phyloP scores from a whole-genome alignment of 371 early-diverging fungal species.

The Saksenaea vasiformis region DNA sequence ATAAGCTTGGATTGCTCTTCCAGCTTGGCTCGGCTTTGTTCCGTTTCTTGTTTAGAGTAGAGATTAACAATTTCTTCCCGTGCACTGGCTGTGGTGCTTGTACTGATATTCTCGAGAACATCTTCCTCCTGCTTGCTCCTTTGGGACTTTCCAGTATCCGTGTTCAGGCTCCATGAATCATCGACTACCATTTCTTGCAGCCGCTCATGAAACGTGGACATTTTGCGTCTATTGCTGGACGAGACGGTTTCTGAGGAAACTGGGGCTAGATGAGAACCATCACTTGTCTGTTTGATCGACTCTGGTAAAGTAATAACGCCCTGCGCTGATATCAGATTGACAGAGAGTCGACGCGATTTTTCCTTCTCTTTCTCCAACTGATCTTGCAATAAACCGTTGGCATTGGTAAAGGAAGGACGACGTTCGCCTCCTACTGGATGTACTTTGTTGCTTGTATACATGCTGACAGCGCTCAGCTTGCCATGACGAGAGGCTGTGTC shows the following conservation, averaged over 20 bases:
- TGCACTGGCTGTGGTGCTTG: constrained; percentile 13
- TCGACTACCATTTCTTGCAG: constrained; percentile 27
- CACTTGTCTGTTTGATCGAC: neutral
- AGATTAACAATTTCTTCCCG: constrained; percentile 11
- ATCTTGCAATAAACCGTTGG: constrained; percentile 19
- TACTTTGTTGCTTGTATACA: neutral
- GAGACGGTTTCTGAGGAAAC: neutral
- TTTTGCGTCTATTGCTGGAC: constrained; percentile 6
- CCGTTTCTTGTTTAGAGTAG: neutral
- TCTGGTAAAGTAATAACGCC: constrained; percentile 9
- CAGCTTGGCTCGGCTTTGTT: neutral
- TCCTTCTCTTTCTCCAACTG: constrained; percentile 24
- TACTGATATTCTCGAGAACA: constrained; percentile 7
- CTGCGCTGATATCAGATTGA: constrained; percentile 21
- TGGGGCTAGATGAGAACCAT: neutral
- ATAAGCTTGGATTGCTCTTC: neutral
- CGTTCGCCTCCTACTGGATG: neutral
- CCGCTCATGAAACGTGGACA: constrained; percentile 21
- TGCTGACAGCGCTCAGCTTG: neutral
- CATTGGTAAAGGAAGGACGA: constrained; percentile 6
- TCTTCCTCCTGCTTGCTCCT: constrained; percentile 4
- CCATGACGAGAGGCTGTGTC: neutral
- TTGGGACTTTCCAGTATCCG: constrained; percentile 3
- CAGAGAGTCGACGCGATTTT: constrained; percentile 17
- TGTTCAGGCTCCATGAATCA: constrained; percentile 10